A percentile compares a stretch with the other conserved stretches of the same genome.
These are phyloP conservation scores for Lichtheimia corymbifera DNA, from an alignment of 371 early-diverging fungal genomes.

Conservation along the genomic window DNA sequence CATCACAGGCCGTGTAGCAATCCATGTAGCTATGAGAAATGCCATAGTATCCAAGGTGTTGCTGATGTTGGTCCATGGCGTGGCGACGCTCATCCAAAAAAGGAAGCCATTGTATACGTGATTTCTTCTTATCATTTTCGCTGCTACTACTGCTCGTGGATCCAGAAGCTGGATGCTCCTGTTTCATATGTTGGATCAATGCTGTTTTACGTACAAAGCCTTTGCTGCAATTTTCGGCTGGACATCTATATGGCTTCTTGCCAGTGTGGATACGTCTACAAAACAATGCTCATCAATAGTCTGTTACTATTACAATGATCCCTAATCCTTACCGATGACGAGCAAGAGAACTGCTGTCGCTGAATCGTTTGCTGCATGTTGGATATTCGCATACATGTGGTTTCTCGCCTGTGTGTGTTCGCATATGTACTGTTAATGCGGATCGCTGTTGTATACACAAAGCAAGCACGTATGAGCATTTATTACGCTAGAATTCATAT, in stretches of 20 bases:
- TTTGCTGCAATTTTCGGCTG: conserved; percentile 58
- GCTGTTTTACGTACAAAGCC: conserved; percentile 72
- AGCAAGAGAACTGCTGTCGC: conserved; percentile 60
- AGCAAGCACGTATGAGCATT: conserved; percentile 3
- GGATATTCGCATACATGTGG: conserved; percentile 75
- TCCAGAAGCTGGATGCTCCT: conserved; percentile 26
- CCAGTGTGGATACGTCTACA: conserved; percentile 68
- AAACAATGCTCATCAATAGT: neutral
- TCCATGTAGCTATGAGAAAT: too few species aligned
- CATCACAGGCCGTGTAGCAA: too few species aligned
- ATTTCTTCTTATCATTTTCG: conserved; percentile 26
- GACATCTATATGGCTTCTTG: conserved; percentile 68
- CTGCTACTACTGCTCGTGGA: neutral
- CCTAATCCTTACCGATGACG: conserved; percentile 32
- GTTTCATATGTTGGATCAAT: conserved; percentile 65
- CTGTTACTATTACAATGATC: neutral
- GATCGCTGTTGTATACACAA: conserved; percentile 48
- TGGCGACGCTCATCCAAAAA: conserved; percentile 37
- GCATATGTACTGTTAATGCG: conserved; percentile 80
- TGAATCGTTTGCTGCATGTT: conserved; percentile 79
- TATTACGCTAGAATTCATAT: neutral
- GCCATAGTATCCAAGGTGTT: too few species aligned
- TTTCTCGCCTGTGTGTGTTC: conserved; percentile 89
- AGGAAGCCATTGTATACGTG: conserved; percentile 45
- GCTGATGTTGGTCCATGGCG: too few species aligned